Evolutionary conservation across 768 basidiomycete genomes (phyloP), one percentile per base, ranked within the genome.

Genomic region (Tremella mesenterica): DNA sequence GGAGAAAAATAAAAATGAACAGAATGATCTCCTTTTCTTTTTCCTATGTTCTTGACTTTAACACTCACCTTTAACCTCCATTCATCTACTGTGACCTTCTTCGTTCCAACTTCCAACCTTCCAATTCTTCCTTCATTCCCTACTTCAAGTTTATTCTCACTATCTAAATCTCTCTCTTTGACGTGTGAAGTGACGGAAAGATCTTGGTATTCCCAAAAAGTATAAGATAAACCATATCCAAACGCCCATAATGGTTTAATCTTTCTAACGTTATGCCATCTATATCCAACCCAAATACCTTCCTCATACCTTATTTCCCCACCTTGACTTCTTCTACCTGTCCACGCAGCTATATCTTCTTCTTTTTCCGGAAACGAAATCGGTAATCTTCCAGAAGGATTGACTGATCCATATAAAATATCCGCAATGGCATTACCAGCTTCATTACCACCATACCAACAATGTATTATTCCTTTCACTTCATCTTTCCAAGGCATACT

Each of bases 221-320:
- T 86, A 71, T 88, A 89, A 0, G 85, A 87, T 9, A 87, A 75
- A 25, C 86, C 86, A 43, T 62, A 83, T 78, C 85, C 85, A 65
- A 85, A 86, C 16, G 82, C 78, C 72, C 83, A 86, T 26, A 85
- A 74, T 0, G 83, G 79, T 45, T 75, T 71, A 30, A 84, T 76
- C 6, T 69, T 71, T 33, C 78, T 72, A 1, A 79, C 78, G 48
- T 82, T 79, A 61, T 83, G 83, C 60, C 81, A 77, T 63, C 83
- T 85, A 46, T 65, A 65, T 44, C 64, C 64, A n/a, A 65, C 64
- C 60, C 60, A 65, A 27, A 65, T 59, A 29, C 62, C 62, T 48
- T 67, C 65, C 18, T 67, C 55, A 44, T 67, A 67, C 38, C 55
- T 20, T 33, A 67, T 50, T 52, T 60, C 56, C 1, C 53, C 56